Base-by-base conservation (phyloP, 2,329 filamentous ascomycete species). In the Exserohilum rostratum region DNA sequence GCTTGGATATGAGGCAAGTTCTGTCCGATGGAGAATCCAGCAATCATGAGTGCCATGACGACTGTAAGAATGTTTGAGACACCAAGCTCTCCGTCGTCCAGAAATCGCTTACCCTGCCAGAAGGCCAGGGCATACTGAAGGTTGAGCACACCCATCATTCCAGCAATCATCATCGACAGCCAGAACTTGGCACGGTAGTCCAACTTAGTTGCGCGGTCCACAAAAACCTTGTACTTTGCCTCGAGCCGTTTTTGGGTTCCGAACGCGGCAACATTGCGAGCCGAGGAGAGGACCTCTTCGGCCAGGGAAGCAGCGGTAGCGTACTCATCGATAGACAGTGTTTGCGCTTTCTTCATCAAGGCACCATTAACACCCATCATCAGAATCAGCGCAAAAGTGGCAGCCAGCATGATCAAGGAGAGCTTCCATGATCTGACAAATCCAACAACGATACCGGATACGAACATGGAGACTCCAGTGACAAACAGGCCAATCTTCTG, bases 371-470 rank as follows among this genome's bases (percentile, higher is more conserved):
- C 78, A 39, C 88, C 90, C 87, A 96, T 95, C 61, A 89, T 82
- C 12, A 90, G 58, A n/a, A 91, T 76, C 45, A 98, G 85, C 2
- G 91, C 90, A 38, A 93, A 79, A 1, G 90, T 91, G 0, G 90
- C 93, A 20, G 86, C 69, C 34, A 96, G 83, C 58, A 98, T 87
- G 67, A 99, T 97, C 38, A 96, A 79, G 0, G 95, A 93, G 59
- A 98, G 80, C 75, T 95, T 96, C 90, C 93, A 97, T 74, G 89
- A 96, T 68, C 90, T 90, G 76, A 96, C 78, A 73, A 96, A 98
- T 2, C 90, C 92, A 65, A 99, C 96, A 53, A 98, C 80, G 64
- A 98, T 96, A 12, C 93, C 93, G 0, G 93, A 87, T 50, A 96
- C 78, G 67, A 99, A 98, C 58, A 68, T 74, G 15, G 73, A 70